Conservation (phyloP, 2,329 filamentous ascomycete species). For the Didymella pinodella region DNA sequence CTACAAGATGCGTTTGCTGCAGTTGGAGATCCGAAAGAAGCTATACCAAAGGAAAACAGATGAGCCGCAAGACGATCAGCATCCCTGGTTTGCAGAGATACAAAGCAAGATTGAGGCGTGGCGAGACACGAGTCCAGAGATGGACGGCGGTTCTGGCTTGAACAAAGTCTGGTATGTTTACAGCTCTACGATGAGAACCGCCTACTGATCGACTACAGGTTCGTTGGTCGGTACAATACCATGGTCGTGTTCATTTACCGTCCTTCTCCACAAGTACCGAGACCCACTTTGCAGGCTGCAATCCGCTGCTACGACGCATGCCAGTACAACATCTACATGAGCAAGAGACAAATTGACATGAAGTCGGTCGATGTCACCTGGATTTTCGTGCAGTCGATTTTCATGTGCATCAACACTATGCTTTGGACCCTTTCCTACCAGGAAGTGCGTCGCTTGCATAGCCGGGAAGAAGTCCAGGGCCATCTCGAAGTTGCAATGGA, state of each 20-base stretch:
- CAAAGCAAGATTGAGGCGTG: conserved; percentile 79
- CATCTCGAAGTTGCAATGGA: conserved; percentile 79
- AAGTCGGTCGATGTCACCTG: conserved; percentile 86
- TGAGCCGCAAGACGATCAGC: conserved; percentile 77
- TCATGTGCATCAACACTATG: conserved; percentile 90
- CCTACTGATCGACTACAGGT: conserved; percentile 54
- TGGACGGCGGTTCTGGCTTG: conserved; percentile 72
- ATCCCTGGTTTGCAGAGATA: conserved; percentile 89
- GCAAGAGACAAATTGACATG: conserved; percentile 79
- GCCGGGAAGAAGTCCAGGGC: conserved; percentile 76
- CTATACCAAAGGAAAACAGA: conserved; percentile 85
- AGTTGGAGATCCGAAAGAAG: conserved; percentile 85
- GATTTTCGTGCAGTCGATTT: conserved; percentile 89
- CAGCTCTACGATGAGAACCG: not conserved
- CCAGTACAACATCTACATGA: conserved; percentile 80
- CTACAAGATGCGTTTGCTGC: conserved; percentile 86
- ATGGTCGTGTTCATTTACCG: conserved; percentile 89
- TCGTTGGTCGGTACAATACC: conserved; percentile 76
- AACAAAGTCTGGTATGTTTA: conserved; percentile 78
- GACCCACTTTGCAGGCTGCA: conserved; percentile 81
- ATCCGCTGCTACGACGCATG: conserved; percentile 83
- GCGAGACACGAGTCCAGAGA: conserved; percentile 77
- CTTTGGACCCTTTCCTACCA: conserved; percentile 91
- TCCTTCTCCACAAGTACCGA: conserved; percentile 89
- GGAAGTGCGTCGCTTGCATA: conserved; percentile 77